Evolutionary conservation across 176 grass and related monocot species (phyloP), one percentile per base, ranked within the genome.

Genomic region (Paspalum vaginatum): DNA sequence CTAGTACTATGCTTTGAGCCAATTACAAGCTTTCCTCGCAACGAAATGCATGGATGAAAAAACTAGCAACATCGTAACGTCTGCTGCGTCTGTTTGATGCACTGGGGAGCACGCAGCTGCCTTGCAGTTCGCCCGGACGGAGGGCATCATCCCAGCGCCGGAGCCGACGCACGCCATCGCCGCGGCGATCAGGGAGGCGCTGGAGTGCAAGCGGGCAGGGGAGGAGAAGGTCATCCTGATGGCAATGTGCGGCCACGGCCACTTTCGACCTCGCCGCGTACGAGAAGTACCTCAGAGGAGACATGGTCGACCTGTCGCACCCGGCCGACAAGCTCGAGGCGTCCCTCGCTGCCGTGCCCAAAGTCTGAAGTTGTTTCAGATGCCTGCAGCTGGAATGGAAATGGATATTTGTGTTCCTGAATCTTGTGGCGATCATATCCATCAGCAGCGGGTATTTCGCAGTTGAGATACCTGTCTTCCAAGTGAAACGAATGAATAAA

Each of bases 211-310:
- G 81, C 84, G 79, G 72, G 95, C 84, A 0, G 96, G 96, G 55
- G 96, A 98, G 81, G 75, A 94, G 84, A 98, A 98, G 83, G 95
- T 98, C 0, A 98, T 98, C 68, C 83, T 98, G 65, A 98, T 95
- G 45, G 95, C 95, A 18, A 95, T 98, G 92, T 95, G 95, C 68
- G 95, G 95, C 12, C 92, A 98, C n/a, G 95, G 95, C 39, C 95
- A 98, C 82, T 98, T 98, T 98, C 20, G 95, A 94, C 79, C 95
- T 98, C 2, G 63, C 84, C 11, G 66, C 95, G 1, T 98, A 98
- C 58, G 95, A 95, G 4, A 92, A 83, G 63, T 98, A 94, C 77
- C 88, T 98, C 49, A 85, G 81, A 74, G 95, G 92, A 32, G 76
- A 87, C 63, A 98, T 98, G 92, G 81, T 94, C 41, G 92, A 98